Conservation (phyloP, 192 early-diverging fungal species). For the Phlyctochytrium arcticum region DNA sequence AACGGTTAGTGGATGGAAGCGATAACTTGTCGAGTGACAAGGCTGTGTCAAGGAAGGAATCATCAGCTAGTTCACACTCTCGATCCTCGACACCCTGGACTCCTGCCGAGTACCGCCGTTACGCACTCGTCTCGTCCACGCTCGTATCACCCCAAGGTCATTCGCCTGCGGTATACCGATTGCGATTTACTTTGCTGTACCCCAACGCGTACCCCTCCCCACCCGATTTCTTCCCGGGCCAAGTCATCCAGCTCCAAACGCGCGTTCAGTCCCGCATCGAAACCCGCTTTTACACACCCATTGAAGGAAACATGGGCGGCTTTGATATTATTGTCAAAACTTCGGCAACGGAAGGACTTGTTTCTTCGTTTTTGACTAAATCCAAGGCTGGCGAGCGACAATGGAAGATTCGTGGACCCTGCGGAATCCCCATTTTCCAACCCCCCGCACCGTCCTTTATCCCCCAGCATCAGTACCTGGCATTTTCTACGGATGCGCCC, state of each 20-base stretch:
- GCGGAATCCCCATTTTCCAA: conserved; percentile 11
- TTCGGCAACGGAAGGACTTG: conserved; percentile 11
- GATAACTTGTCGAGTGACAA: neutral
- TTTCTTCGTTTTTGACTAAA: conserved; percentile 12
- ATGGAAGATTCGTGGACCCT: conserved; percentile 37
- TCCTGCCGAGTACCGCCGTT: conserved; percentile 26
- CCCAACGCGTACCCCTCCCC: conserved; percentile 14
- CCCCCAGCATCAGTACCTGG: neutral
- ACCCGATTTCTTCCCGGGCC: conserved; percentile 23
- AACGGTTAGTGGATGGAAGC: neutral
- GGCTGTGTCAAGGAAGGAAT: neutral
- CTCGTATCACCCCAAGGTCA: neutral
- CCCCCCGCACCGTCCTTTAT: neutral
- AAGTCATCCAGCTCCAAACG: conserved; percentile 27
- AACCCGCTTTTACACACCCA: conserved; percentile 31
- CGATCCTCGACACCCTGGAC: neutral
- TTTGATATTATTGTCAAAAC: conserved; percentile 37
- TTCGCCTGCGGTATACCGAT: conserved; percentile 1
- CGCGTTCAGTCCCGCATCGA: conserved; percentile 9
- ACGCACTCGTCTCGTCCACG: conserved; percentile 21
- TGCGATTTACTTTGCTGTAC: conserved; percentile 30
- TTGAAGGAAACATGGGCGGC: conserved; percentile 9
- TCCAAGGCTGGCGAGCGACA: conserved; percentile 28
- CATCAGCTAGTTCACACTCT: conserved; percentile 4
- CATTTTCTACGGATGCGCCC: neutral